These are phyloP conservation scores for Blastocystis sp. DNA, from an alignment of 352 stramenopile species.

Conservation along the genomic window DNA sequence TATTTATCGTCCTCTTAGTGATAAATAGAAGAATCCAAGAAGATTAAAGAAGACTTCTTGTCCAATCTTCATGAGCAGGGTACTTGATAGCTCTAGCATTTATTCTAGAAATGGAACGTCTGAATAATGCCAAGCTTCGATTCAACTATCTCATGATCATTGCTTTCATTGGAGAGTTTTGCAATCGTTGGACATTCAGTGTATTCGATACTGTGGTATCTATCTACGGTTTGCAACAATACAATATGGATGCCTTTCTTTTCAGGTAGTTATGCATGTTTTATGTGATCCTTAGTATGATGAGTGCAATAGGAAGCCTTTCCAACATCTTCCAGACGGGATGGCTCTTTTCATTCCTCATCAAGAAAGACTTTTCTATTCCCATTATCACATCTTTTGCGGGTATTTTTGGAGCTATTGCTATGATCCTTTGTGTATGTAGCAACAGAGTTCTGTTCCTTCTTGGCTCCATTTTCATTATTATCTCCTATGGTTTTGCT, in stretches of 20 bases:
- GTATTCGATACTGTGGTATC: slow-evolving; percentile 49
- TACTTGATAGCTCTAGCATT: background rate
- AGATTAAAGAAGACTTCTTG: slow-evolving; percentile 36
- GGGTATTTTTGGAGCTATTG: background rate
- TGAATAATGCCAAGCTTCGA: background rate
- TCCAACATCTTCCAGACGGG: slow-evolving; percentile 53
- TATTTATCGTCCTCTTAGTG: background rate
- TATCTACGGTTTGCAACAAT: slow-evolving; percentile 35
- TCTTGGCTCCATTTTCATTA: slow-evolving; percentile 33
- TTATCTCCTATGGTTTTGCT: slow-evolving; percentile 53
- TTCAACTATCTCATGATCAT: slow-evolving; percentile 59
- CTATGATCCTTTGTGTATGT: background rate
- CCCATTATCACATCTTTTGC: slow-evolving; percentile 29
- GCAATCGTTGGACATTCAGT: slow-evolving; percentile 31
- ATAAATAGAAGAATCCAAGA: slow-evolving; percentile 36
- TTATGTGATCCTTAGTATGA: background rate
- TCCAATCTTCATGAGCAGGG: slow-evolving; percentile 11
- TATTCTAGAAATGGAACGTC: slow-evolving; percentile 27
- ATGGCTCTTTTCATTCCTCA: slow-evolving; percentile 51
- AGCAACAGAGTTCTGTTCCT: slow-evolving; percentile 9
- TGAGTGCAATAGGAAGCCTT: background rate
- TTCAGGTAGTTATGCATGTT: background rate
- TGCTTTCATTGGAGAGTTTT: slow-evolving; percentile 48
- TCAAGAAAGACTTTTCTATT: slow-evolving; percentile 54
- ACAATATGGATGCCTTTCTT: background rate